Evolutionary conservation across 495 filamentous ascomycete genomes (phyloP).

Genomic region (Parmelia sp.): DNA sequence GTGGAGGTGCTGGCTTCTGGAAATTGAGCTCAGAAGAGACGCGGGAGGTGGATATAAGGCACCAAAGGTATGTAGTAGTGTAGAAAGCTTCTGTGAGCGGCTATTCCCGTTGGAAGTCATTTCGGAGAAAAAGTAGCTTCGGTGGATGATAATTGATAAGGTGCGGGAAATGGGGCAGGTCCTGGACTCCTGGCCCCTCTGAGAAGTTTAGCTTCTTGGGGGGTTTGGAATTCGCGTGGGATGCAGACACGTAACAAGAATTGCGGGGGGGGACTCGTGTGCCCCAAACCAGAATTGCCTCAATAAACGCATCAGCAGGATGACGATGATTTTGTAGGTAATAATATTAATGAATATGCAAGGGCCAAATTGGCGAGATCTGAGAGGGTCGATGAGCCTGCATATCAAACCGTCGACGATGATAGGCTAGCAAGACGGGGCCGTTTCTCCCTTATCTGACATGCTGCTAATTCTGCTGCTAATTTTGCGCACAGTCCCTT

Average conservation of each 20-base stretch:
- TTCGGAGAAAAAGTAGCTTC: background rate
- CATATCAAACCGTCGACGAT: background rate
- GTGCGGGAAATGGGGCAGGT: no score
- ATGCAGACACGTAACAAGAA: constrained; percentile 14
- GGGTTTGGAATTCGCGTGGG: background rate
- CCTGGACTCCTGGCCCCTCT: no score
- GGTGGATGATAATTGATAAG: constrained; percentile 1
- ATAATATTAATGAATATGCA: constrained; percentile 1
- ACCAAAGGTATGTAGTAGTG: no score
- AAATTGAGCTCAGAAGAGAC: no score
- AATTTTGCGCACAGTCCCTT: background rate
- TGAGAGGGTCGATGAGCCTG: constrained; percentile 1
- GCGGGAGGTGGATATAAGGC: no score
- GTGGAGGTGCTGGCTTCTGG: background rate
- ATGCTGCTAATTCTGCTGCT: no score
- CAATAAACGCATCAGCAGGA: no score
- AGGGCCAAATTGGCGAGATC: background rate
- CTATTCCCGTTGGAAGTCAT: constrained; percentile 3
- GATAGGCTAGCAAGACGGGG: background rate
- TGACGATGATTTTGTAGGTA: background rate
- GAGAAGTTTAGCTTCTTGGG: no score
- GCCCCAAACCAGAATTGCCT: no score
- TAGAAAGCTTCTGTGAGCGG: constrained; percentile 3
- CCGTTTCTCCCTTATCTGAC: background rate
- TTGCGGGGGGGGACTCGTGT: background rate